A percentile compares a stretch with the other conserved stretches of the same genome.
Evolutionary conservation across 768 basidiomycete genomes (phyloP).

Genomic region (Udeniomyces megalosporus): DNA sequence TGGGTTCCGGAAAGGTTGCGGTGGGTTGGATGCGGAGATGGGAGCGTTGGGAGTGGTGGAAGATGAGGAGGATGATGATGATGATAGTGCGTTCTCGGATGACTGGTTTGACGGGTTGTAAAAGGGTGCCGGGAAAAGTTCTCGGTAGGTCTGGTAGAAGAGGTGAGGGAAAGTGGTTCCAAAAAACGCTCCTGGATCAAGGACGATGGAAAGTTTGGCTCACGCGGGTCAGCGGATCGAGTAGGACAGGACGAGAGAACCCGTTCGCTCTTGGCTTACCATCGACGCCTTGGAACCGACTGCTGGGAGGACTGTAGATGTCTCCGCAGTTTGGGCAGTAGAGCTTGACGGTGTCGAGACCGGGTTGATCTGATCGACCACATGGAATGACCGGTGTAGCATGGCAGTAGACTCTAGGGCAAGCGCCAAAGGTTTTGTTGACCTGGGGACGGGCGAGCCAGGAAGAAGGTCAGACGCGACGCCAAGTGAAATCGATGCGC

Average conservation of each 20-base stretch:
- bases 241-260: too few species aligned
- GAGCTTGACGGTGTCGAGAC: constrained; percentile 90
- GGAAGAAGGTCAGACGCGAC: too few species aligned
- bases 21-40: constrained; percentile 6
- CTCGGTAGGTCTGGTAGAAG: constrained; percentile 94
- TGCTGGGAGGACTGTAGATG: constrained; percentile 87
- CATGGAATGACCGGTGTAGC: constrained; percentile 81
- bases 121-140: constrained; percentile 85
- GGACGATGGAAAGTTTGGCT: background rate
- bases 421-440: constrained; percentile 85
- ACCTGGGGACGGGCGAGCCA: constrained; percentile 38
- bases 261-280: constrained; percentile 47
- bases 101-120: constrained; percentile 32
- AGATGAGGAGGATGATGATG: constrained; percentile 13
- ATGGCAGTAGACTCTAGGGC: constrained; percentile 88
- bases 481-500: too few species aligned
- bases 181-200: constrained; percentile 74
- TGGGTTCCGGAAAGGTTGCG: constrained; percentile 58
- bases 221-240: too few species aligned
- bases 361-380: constrained; percentile 87
- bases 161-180: constrained; percentile 97
- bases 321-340: constrained; percentile 98
- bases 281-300: constrained; percentile 87
- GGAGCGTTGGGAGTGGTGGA: constrained; percentile 12
- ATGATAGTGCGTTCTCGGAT: background rate